phyloP scores from a whole-genome alignment of 2,329 filamentous ascomycete genomes.

The Penicillium sp. region DNA sequence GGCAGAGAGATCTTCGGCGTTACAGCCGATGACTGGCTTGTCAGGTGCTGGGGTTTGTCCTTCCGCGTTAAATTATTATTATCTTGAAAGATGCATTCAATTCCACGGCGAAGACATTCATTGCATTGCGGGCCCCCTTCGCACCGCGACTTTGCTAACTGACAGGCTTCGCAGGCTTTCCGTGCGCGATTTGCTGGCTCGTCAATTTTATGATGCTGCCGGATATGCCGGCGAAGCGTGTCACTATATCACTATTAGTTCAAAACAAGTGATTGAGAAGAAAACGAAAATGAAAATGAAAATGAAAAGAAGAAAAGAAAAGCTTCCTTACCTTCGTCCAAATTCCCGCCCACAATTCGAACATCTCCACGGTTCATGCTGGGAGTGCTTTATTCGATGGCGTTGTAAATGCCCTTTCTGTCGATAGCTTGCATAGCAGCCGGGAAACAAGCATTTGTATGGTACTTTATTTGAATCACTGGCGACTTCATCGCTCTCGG shows the following conservation, averaged over 20 bases:
- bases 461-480: neutral
- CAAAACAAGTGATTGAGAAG: too few species aligned
- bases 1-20: neutral
- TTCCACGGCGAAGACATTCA: slow-evolving; percentile 21
- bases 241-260: slow-evolving; percentile 20
- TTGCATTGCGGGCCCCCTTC: slow-evolving; percentile 23
- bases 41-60: neutral
- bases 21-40: neutral
- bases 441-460: slow-evolving; percentile 15
- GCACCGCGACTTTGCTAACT: slow-evolving; percentile 21
- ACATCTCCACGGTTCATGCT: slow-evolving; percentile 17
- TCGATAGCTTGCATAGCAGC: slow-evolving; percentile 27
- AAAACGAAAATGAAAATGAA: neutral
- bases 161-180: slow-evolving; percentile 27
- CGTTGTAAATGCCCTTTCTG: slow-evolving; percentile 32
- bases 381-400: slow-evolving; percentile 25
- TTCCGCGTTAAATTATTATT: neutral
- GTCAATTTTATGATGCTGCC: slow-evolving; percentile 17
- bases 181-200: slow-evolving; percentile 12
- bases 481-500: neutral
- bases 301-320: neutral
- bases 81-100: slow-evolving; percentile 20
- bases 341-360: slow-evolving; percentile 20
- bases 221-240: slow-evolving; percentile 32
- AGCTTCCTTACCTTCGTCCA: slow-evolving; percentile 20